These are phyloP conservation scores for Amanita exitialis DNA, from an alignment of 768 basidiomycete species.

Conservation along the genomic window DNA sequence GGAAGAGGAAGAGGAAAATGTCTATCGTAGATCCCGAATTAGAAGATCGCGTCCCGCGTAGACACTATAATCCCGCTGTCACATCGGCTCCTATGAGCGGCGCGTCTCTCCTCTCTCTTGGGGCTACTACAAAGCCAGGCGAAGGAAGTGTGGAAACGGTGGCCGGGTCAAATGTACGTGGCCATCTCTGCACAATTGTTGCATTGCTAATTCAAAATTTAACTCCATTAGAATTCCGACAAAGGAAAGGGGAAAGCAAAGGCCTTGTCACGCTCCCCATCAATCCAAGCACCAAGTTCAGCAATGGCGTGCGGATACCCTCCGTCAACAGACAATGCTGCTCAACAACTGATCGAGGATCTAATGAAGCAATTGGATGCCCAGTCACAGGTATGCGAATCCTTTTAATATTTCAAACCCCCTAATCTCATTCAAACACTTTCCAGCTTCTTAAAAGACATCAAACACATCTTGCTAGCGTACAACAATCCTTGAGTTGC, in stretches of 20 bases:
- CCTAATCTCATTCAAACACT: slow-evolving; percentile 2
- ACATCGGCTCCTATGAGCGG: slow-evolving; percentile 2
- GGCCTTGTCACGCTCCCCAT: slow-evolving; percentile 13
- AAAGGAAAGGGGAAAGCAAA: slow-evolving; percentile 27
- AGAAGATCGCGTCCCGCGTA: slow-evolving; percentile 8
- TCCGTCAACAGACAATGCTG: slow-evolving; percentile 10
- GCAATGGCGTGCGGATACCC: slow-evolving; percentile 5
- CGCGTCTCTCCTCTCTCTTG: not conserved
- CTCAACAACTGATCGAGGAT: slow-evolving; percentile 21
- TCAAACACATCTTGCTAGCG: slow-evolving; percentile 37
- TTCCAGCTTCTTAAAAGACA: slow-evolving; percentile 41
- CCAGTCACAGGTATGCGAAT: slow-evolving; percentile 26
- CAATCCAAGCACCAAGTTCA: slow-evolving; percentile 1
- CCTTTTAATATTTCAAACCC: not conserved
- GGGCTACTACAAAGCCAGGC: not conserved
- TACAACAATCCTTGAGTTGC: slow-evolving; percentile 61
- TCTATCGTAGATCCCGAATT: slow-evolving; percentile 19
- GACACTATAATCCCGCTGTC: slow-evolving; percentile 10
- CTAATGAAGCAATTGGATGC: slow-evolving; percentile 34
- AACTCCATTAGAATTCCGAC: slow-evolving; percentile 10
- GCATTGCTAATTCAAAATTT: not conserved
- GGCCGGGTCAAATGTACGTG: not conserved
- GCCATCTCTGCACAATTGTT: not conserved
- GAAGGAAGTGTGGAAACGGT: not conserved
- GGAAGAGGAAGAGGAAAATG: slow-evolving; percentile 24